Evolutionary conservation across 257 asterid species (phyloP), one percentile per base, ranked within the genome.

Genomic region (Nicotiana knightiana): DNA sequence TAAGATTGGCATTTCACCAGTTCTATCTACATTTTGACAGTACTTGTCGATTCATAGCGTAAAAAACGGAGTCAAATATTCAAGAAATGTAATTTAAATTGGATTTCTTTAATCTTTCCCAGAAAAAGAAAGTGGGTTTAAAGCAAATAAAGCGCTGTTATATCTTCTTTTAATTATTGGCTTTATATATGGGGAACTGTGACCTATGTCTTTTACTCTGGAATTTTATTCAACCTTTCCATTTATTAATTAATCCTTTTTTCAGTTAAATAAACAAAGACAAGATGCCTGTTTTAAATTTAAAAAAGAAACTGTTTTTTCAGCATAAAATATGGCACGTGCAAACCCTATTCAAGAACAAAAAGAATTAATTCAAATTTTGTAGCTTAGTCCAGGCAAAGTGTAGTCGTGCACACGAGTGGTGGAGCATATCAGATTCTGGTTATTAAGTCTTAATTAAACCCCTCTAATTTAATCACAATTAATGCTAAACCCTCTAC

Each of bases 161-260:
- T 65, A 67, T 63, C 79, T 58, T 86, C 59, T 81, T 84, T 86
- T 79, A 73, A 76, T 82, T 86, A 62, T 55, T 32, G n/a, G 17
- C 83, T 78, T 84, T 64, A 80, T 75, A 71, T 71, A 79, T 83
- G 89, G 95, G 86, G 84, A 77, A 81, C 24, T 85, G 93, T 88
- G 93, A 89, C 85, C 84, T 90, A 68, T 88, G 90, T 87, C 89
- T 87, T 87, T 84, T 82, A 77, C 85, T 89, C 89, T 88, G 88
- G 26, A 86, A 81, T 83, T 83, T 77, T 76, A 79, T 87, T 89
- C 87, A 86, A 84, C 82, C 48, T 83, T 68, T 85, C 83, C 63
- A 68, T 67, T 81, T 53, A 43, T 24, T 76, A 55, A 46, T 79
- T 7, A 18, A 17, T 33, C 18, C 18, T 21, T 68, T 54, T 43